A percentile compares a stretch with the other conserved stretches of the same genome.
These are phyloP conservation scores for Pelargonium australe DNA, from an alignment of 441 rosid species.

Conservation along the genomic window DNA sequence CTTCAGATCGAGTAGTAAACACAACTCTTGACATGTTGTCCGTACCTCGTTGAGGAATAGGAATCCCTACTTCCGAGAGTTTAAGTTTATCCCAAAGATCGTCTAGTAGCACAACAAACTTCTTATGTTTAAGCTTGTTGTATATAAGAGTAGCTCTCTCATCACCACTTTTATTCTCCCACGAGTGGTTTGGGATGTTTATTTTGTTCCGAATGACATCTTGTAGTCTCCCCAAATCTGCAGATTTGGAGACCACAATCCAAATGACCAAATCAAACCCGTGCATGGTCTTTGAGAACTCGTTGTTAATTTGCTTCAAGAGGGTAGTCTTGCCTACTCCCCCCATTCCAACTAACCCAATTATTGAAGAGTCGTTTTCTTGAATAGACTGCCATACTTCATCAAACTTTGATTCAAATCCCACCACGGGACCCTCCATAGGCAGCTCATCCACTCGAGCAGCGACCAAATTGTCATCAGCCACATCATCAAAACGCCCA, in stretches of 20 bases:
- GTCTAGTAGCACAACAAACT: constrained; percentile 28
- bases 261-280: background rate
- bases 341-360: constrained; percentile 11
- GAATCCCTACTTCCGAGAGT: constrained; percentile 12
- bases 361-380: constrained; percentile 6
- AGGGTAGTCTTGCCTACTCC: constrained; percentile 25
- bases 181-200: constrained; percentile 10
- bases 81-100: constrained; percentile 16
- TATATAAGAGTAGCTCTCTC: constrained; percentile 6
- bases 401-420: constrained; percentile 9
- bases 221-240: constrained; percentile 12
- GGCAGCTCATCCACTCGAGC: constrained; percentile 11
- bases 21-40: constrained; percentile 23
- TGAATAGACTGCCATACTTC: constrained; percentile 10
- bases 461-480: background rate
- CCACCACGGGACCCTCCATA: constrained; percentile 11
- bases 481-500: background rate
- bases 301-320: constrained; percentile 11
- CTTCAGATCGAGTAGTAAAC: constrained; percentile 31
- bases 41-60: background rate
- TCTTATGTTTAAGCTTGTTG: constrained; percentile 7
- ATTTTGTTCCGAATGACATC: constrained; percentile 10
- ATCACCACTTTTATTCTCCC: constrained; percentile 8
- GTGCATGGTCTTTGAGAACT: no score
- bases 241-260: no score